phyloP scores from a whole-genome alignment of 2,329 filamentous ascomycete genomes.

The Parafenestella ontariensis region DNA sequence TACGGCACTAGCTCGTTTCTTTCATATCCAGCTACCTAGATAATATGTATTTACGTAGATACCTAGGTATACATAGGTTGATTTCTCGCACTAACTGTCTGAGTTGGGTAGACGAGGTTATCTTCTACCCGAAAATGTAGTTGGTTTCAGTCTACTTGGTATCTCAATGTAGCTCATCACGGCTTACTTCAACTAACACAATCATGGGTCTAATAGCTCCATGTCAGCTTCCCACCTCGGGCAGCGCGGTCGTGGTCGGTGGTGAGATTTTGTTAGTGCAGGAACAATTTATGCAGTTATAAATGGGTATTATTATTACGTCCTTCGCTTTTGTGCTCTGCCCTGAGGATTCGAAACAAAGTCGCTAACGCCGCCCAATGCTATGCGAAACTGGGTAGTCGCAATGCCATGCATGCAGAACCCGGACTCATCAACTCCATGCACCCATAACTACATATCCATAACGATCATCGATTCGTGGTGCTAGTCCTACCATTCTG shows the following conservation, averaged over 20 bases:
- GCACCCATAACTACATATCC: background rate
- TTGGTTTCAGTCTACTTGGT: too few species aligned
- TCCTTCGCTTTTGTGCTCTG: conserved; percentile 11
- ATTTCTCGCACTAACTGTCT: too few species aligned
- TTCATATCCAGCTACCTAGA: too few species aligned
- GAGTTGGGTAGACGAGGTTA: too few species aligned
- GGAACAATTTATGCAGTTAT: background rate
- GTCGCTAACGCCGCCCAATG: conserved; percentile 27
- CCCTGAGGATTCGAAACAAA: conserved; percentile 7
- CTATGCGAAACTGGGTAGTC: conserved; percentile 15
- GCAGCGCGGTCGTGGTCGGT: too few species aligned
- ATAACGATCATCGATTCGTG: background rate
- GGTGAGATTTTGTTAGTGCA: background rate
- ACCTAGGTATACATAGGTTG: too few species aligned
- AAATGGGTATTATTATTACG: conserved; percentile 24
- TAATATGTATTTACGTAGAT: too few species aligned
- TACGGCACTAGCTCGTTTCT: background rate
- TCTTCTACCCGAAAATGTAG: too few species aligned
- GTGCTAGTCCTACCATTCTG: background rate
- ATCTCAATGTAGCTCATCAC: too few species aligned
- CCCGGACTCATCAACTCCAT: conserved; percentile 1
- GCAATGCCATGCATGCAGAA: conserved; percentile 5
- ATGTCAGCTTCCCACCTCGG: too few species aligned
- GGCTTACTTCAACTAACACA: too few species aligned
- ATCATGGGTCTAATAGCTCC: too few species aligned